Conservation (phyloP, 306 rosid species). For the Medicago lupulina region DNA sequence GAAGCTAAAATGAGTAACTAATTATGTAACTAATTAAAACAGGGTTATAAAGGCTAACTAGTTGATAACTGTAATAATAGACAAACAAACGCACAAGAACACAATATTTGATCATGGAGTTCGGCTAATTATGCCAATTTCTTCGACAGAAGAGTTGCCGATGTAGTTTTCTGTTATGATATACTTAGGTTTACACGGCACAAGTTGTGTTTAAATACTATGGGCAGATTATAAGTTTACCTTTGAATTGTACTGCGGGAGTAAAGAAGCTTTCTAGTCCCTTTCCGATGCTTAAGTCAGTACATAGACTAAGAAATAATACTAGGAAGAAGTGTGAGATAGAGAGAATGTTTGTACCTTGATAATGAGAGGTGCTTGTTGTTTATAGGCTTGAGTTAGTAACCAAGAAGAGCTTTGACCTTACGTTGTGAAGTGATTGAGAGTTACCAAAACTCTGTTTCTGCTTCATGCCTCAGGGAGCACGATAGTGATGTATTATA, state of each 20-base stretch:
- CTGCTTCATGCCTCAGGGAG: not conserved
- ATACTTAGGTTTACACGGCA: not conserved
- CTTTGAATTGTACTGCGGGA: not conserved
- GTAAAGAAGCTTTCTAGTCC: not conserved
- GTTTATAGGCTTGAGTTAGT: not conserved
- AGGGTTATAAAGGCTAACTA: too few relatives aligned
- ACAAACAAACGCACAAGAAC: not conserved
- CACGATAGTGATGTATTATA: too few relatives aligned
- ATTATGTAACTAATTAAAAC: too few relatives aligned
- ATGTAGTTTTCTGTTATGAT: not conserved
- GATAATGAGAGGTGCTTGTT: not conserved
- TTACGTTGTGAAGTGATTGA: not conserved
- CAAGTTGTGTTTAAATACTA: not conserved
- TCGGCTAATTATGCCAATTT: not conserved
- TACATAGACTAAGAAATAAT: slow-evolving; percentile 1
- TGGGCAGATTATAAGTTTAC: not conserved
- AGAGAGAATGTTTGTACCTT: not conserved
- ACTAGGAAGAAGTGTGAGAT: slow-evolving; percentile 18
- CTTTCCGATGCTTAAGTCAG: not conserved
- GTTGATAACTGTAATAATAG: not conserved
- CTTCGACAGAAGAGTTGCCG: not conserved
- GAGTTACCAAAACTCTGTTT: not conserved
- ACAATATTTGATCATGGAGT: not conserved
- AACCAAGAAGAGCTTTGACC: not conserved
- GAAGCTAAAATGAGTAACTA: too few relatives aligned